A percentile compares a stretch with the other conserved stretches of the same genome.
Conservation (phyloP, 2,329 filamentous ascomycete species). For the Mycosphaerelloides madeirae region DNA sequence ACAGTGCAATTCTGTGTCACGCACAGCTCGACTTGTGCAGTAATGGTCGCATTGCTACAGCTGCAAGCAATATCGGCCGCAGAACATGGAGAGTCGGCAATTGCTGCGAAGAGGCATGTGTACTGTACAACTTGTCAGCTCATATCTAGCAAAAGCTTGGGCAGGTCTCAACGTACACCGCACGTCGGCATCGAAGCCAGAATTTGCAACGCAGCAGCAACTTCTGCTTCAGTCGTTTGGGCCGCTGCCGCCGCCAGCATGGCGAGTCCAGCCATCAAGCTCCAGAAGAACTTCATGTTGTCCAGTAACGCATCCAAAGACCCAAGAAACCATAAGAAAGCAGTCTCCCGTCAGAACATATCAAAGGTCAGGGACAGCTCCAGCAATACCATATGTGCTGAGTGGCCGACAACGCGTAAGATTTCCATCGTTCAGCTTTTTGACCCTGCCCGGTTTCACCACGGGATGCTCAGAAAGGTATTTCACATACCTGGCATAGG, state of each 20-base stretch:
- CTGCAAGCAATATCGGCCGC: constrained; percentile 18
- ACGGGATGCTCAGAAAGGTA: too few species aligned
- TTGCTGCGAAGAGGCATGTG: constrained; percentile 15
- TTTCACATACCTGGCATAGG: too few species aligned
- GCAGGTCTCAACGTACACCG: constrained; percentile 4
- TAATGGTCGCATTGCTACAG: constrained; percentile 11
- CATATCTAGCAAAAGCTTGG: not conserved
- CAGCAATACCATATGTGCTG: too few species aligned
- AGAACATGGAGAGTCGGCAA: constrained; percentile 16
- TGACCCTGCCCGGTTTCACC: too few species aligned
- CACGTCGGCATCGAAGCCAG: constrained; percentile 9
- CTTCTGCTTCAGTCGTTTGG: not conserved
- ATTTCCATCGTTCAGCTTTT: too few species aligned
- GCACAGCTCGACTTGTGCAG: constrained; percentile 5
- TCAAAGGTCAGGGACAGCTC: too few species aligned
- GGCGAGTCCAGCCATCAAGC: not conserved
- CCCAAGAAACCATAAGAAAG: too few species aligned
- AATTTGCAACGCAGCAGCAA: not conserved
- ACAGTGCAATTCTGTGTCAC: constrained; percentile 9
- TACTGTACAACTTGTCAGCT: constrained; percentile 7
- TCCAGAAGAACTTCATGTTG: constrained; percentile 3
- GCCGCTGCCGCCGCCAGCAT: not conserved
- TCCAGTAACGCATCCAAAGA: too few species aligned
- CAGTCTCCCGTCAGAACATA: too few species aligned
- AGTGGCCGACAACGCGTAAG: too few species aligned